Conservation (phyloP, 2,329 filamentous ascomycete genomes). For the Aspergillus sojae region DNA sequence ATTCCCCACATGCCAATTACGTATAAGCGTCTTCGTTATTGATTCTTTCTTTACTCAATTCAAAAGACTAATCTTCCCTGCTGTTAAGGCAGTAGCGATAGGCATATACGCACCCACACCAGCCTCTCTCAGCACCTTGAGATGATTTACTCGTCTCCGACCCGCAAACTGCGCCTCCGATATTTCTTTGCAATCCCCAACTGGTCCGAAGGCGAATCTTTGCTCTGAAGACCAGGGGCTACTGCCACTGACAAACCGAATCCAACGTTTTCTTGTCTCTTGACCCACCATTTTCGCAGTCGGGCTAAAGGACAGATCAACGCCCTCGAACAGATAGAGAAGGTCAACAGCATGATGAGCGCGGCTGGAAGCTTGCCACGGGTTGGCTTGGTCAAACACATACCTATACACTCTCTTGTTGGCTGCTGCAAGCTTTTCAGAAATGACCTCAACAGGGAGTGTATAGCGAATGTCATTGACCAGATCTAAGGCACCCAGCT, state of each 20-base stretch:
- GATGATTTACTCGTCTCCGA: constrained; percentile 36
- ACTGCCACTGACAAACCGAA: constrained; percentile 40
- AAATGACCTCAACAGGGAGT: constrained; percentile 33
- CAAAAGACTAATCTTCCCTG: constrained; percentile 47
- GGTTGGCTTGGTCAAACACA: constrained; percentile 50
- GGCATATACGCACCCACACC: constrained; percentile 33
- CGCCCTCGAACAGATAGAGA: constrained; percentile 47
- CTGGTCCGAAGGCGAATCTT: constrained; percentile 45
- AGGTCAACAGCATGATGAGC: constrained; percentile 54
- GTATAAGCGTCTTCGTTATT: background rate
- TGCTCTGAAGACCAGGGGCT: constrained; percentile 39
- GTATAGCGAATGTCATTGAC: constrained; percentile 36
- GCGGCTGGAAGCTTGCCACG: constrained; percentile 50
- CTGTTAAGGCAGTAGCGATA: constrained; percentile 36
- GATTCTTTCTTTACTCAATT: constrained; percentile 27
- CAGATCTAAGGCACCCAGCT: constrained; percentile 43
- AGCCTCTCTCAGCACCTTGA: constrained; percentile 34
- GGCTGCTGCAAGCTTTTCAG: constrained; percentile 27
- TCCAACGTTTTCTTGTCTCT: constrained; percentile 47
- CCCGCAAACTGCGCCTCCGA: constrained; percentile 34
- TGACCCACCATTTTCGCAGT: constrained; percentile 36
- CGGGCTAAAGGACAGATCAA: constrained; percentile 41
- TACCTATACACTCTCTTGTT: constrained; percentile 42
- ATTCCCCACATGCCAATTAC: background rate
- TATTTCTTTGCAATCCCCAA: constrained; percentile 39